Evolutionary conservation across 192 early-diverging fungal species (phyloP).

Genomic region (Chytriomyces confervae): DNA sequence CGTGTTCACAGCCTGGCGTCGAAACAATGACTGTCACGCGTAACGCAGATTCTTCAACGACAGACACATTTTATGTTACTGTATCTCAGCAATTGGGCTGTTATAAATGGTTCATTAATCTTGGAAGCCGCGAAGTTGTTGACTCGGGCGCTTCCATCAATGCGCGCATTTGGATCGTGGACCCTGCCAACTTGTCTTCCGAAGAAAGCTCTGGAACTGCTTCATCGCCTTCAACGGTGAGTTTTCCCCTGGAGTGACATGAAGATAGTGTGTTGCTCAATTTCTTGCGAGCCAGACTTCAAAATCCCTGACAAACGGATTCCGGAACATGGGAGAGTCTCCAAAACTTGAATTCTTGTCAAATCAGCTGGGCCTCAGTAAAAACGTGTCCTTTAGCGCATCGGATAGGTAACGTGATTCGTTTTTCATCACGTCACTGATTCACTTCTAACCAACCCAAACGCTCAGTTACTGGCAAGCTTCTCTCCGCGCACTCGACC

Average conservation of each 20-base stretch:
- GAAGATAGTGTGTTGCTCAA: not conserved
- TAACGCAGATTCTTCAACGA: not conserved
- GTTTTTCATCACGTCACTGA: not conserved
- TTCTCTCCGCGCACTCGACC: not conserved
- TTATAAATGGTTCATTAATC: slow-evolving; percentile 9
- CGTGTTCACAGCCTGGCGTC: slow-evolving; percentile 18
- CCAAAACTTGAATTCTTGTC: not conserved
- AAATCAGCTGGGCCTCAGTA: no score
- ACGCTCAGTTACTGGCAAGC: slow-evolving; percentile 13
- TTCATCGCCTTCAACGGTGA: slow-evolving; percentile 10
- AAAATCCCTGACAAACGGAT: slow-evolving; percentile 9
- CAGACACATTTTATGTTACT: slow-evolving; percentile 32
- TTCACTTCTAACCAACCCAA: not conserved
- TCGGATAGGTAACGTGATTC: not conserved
- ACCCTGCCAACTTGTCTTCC: not conserved
- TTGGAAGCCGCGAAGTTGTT: slow-evolving; percentile 12
- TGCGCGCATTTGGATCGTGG: slow-evolving; percentile 18
- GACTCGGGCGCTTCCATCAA: not conserved
- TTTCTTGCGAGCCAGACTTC: not conserved
- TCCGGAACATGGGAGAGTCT: slow-evolving; percentile 26
- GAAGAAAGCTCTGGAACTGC: slow-evolving; percentile 23
- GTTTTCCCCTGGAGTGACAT: not conserved
- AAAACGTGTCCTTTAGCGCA: not conserved
- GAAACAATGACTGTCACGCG: slow-evolving; percentile 16
- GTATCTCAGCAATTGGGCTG: not conserved